phyloP scores from a whole-genome alignment of 163 green algal genomes.

The Scenedesmus sp. region DNA sequence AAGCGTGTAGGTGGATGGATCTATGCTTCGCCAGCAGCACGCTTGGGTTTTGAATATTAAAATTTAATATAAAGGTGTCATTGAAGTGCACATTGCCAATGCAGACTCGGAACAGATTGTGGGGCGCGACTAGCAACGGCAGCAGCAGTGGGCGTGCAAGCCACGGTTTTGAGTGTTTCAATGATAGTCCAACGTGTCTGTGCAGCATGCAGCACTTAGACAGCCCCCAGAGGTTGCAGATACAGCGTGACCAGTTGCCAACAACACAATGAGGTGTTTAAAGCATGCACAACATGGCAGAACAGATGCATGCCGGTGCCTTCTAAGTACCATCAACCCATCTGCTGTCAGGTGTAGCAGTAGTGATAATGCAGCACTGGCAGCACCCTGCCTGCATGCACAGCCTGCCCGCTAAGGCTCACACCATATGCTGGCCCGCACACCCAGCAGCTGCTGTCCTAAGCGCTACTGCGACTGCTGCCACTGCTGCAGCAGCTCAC shows the following conservation, averaged over 20 bases:
- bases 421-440: too few species aligned
- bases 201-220: background rate
- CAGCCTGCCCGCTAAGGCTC: background rate
- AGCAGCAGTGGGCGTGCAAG: background rate
- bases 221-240: background rate
- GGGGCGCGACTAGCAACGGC: background rate
- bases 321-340: too few species aligned
- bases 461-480: background rate
- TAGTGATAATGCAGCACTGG: too few species aligned
- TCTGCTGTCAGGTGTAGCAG: too few species aligned
- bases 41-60: background rate
- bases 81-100: too few species aligned
- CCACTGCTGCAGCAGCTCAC: constrained; percentile 52
- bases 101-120: too few species aligned
- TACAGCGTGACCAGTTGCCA: background rate
- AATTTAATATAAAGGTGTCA: too few species aligned
- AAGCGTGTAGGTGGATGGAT: too few species aligned
- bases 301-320: too few species aligned
- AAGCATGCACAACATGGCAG: background rate
- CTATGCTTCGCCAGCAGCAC: background rate
- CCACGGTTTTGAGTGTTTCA: background rate
- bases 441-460: background rate
- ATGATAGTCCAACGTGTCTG: background rate
- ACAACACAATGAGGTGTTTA: background rate
- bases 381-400: too few species aligned